Conservation (phyloP, 2,329 filamentous ascomycete species). For the Arthroderma sp. region DNA sequence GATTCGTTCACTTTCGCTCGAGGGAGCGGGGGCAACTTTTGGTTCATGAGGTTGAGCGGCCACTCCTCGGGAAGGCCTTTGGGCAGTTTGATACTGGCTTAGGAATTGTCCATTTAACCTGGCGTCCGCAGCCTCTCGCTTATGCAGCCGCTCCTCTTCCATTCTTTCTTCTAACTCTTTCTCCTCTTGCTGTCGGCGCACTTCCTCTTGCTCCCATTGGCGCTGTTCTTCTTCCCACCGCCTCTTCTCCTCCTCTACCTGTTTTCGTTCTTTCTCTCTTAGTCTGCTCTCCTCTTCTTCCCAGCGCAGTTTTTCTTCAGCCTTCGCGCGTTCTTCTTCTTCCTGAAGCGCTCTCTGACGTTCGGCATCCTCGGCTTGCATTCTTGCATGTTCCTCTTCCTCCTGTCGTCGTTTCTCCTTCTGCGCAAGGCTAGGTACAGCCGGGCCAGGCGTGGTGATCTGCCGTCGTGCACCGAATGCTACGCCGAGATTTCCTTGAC, state of each 20-base stretch:
- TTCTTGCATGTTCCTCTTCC: conserved; percentile 42
- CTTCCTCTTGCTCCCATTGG: conserved; percentile 66
- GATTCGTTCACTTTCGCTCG: conserved; percentile 53
- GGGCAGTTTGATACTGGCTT: conserved; percentile 72
- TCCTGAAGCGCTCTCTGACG: conserved; percentile 39
- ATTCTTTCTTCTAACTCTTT: conserved; percentile 57
- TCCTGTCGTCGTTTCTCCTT: conserved; percentile 60
- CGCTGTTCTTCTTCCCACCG: conserved; percentile 44
- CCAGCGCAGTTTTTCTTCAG: conserved; percentile 38
- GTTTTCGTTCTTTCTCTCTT: conserved; percentile 41
- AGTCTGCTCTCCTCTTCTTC: conserved; percentile 34
- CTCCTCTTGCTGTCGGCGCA: conserved; percentile 59
- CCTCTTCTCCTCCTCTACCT: conserved; percentile 37
- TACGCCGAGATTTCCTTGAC: conserved; percentile 88
- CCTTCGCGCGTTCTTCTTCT: conserved; percentile 35
- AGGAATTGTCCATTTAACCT: conserved; percentile 71
- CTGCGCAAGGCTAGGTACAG: conserved; percentile 69
- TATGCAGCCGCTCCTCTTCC: conserved; percentile 52
- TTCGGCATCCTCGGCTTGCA: conserved; percentile 43
- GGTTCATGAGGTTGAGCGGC: conserved; percentile 29
- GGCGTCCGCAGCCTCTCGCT: conserved; percentile 50
- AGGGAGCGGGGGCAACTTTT: conserved; percentile 30
- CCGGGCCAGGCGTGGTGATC: conserved; percentile 71
- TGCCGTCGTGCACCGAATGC: conserved; percentile 83
- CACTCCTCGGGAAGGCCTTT: conserved; percentile 33